Base-by-base conservation (phyloP, 495 filamentous ascomycete species). In the Cudoniella acicularis region DNA sequence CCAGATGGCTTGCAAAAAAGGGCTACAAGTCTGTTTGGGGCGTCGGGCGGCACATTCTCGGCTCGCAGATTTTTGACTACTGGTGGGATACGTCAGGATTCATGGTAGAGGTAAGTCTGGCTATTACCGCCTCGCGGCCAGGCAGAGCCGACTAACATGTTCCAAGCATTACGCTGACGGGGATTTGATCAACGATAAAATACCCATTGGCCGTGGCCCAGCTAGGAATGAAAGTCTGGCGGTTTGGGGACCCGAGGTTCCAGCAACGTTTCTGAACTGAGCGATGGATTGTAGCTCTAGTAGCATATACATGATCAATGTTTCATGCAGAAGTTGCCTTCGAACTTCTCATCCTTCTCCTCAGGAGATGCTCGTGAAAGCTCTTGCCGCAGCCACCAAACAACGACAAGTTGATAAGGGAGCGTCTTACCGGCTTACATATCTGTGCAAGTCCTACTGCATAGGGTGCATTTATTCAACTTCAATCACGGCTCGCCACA, bases 11-110 rank as follows among this genome's bases (percentile, higher is more conserved):
- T 8, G 77, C 76, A 0, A 67, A 77, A 53, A 82, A 85, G 66
- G 82, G 81, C 0, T 87, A 86, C 65, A 76, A 77, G 52, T 79
- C 77, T 58, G 84, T 85, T 47, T 92, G 88, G 88, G 88, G 87
- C 1, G 79, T 88, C 60, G 76, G 88, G 61, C 64, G 89, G 70
- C 84, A 90, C 77, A 76, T 86, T 57, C 68, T 90, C 71, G 77
- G 84, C 52, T 77, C 78, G 66, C 80, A 84, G 68, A 75, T 85
- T 43, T 79, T 93, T 49, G 88, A 92, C 66, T 88, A 91, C 72
- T 83, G 88, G 79, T 78, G 69, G 20, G 73, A 51, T 51, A 23
- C 22, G n/a, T 23, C 30, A 8, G 24, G 2, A 17, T 47, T 18
- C 22, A 3, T 45, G 23, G 24, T 55, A 21, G 24, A 24, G 10